Evolutionary conservation across 305 asterid genomes (phyloP).

Genomic region (Lippia alba): DNA sequence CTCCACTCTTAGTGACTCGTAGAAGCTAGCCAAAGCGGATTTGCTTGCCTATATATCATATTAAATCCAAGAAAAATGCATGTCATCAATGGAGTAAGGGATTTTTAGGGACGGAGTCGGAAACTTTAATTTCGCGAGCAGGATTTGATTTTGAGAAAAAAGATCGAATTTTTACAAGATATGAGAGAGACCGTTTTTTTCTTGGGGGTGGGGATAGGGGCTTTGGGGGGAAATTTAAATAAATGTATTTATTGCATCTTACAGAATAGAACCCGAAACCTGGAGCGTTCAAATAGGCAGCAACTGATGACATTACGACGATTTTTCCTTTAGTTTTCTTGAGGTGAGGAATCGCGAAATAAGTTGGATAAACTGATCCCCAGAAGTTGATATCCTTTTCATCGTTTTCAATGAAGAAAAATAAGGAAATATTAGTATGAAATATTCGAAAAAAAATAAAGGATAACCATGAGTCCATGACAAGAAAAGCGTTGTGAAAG

Average conservation of each 20-base stretch:
- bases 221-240: too few relatives aligned
- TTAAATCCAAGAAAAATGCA: neutral
- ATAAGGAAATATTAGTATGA: too few relatives aligned
- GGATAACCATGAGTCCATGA: too few relatives aligned
- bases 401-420: neutral
- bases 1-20: slow-evolving; percentile 1
- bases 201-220: too few relatives aligned
- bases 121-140: too few relatives aligned
- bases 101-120: too few relatives aligned
- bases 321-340: slow-evolving; percentile 3
- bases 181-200: too few relatives aligned
- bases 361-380: slow-evolving; percentile 14
- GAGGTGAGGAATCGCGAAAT: slow-evolving; percentile 12
- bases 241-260: neutral
- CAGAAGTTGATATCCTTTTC: slow-evolving; percentile 3
- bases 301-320: slow-evolving; percentile 1
- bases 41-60: slow-evolving; percentile 1
- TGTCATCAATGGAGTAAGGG: too few relatives aligned
- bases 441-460: too few relatives aligned
- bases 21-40: neutral
- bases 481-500: too few relatives aligned
- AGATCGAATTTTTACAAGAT: too few relatives aligned
- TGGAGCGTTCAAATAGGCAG: neutral
- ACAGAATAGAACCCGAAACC: neutral
- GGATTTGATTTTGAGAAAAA: too few relatives aligned